A percentile compares a stretch with the other conserved stretches of the same genome.
Conservation (phyloP, 495 filamentous ascomycete genomes). For the Penicillium robsamsonii region DNA sequence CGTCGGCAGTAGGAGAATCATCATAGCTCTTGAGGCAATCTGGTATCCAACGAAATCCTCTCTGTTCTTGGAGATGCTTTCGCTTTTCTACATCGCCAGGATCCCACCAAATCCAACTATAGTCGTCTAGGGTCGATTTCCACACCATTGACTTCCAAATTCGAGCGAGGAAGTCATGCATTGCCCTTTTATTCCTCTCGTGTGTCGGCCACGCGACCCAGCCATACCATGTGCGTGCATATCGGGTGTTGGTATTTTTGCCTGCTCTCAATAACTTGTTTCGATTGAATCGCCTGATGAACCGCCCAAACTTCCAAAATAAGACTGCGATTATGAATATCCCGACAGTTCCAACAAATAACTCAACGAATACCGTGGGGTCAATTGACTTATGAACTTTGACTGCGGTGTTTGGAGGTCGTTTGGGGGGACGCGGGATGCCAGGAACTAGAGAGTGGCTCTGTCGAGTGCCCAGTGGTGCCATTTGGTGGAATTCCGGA, state of each 20-base stretch:
- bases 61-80: conserved; percentile 16
- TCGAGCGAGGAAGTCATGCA: conserved; percentile 19
- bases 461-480: conserved; percentile 34
- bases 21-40: conserved; percentile 31
- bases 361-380: conserved; percentile 30
- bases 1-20: conserved; percentile 25
- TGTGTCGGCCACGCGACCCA: conserved; percentile 40
- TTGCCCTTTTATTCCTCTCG: conserved; percentile 28
- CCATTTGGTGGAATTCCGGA: conserved; percentile 26
- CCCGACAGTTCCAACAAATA: conserved; percentile 38
- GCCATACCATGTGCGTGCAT: conserved; percentile 48
- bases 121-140: conserved; percentile 36
- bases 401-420: conserved; percentile 15
- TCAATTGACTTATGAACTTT: conserved; percentile 26
- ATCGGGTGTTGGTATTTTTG: conserved; percentile 34
- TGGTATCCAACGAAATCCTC: conserved; percentile 24
- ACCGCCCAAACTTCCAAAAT: conserved; percentile 43
- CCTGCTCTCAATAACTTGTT: conserved; percentile 33
- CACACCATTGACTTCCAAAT: conserved; percentile 33
- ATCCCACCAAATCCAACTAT: conserved; percentile 47
- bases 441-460: conserved; percentile 24
- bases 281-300: conserved; percentile 36
- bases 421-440: conserved; percentile 22
- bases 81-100: conserved; percentile 27
- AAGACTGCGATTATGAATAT: conserved; percentile 42